A percentile compares a stretch with the other conserved stretches of the same genome.
Evolutionary conservation across 2,329 filamentous ascomycete genomes (phyloP).

Genomic region (Trichophyton mentagrophytes): DNA sequence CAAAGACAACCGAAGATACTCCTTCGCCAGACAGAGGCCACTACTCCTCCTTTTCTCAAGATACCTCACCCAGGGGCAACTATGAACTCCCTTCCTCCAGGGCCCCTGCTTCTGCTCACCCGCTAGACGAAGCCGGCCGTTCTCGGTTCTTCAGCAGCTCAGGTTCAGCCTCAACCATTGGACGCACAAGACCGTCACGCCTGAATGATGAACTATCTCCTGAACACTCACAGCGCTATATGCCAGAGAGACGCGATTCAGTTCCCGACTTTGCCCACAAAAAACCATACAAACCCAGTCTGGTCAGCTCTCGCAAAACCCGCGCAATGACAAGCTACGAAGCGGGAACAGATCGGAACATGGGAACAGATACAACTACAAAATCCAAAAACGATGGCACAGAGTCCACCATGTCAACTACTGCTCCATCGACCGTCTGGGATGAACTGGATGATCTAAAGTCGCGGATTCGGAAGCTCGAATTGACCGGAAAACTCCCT

Average conservation of each 20-base stretch:
- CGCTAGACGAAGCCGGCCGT: slow-evolving; percentile 26
- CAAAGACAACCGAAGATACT: slow-evolving; percentile 22
- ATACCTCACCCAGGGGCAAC: slow-evolving; percentile 21
- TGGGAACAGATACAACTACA: slow-evolving; percentile 17
- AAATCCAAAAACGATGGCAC: slow-evolving; percentile 48
- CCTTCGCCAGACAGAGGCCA: slow-evolving; percentile 26
- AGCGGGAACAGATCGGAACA: slow-evolving; percentile 21
- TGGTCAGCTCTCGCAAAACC: slow-evolving; percentile 18
- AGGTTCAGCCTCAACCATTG: slow-evolving; percentile 22
- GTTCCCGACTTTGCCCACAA: slow-evolving; percentile 14
- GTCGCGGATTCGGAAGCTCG: slow-evolving; percentile 77
- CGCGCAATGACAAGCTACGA: background rate
- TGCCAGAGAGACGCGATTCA: slow-evolving; percentile 11
- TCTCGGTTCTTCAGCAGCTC: slow-evolving; percentile 25
- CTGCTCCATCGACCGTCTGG: slow-evolving; percentile 87
- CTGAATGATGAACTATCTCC: slow-evolving; percentile 26
- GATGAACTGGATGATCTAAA: slow-evolving; percentile 94
- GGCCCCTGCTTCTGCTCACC: slow-evolving; percentile 25
- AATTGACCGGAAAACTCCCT: slow-evolving; percentile 77
- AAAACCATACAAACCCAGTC: slow-evolving; percentile 26
- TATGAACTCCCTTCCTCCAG: slow-evolving; percentile 20
- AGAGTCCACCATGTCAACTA: slow-evolving; percentile 78
- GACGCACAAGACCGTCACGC: slow-evolving; percentile 27
- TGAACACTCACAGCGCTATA: slow-evolving; percentile 18
- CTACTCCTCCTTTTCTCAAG: slow-evolving; percentile 25